Evolutionary conservation across 164 flowering plant species (phyloP).

Genomic region (Litsea cubeba): DNA sequence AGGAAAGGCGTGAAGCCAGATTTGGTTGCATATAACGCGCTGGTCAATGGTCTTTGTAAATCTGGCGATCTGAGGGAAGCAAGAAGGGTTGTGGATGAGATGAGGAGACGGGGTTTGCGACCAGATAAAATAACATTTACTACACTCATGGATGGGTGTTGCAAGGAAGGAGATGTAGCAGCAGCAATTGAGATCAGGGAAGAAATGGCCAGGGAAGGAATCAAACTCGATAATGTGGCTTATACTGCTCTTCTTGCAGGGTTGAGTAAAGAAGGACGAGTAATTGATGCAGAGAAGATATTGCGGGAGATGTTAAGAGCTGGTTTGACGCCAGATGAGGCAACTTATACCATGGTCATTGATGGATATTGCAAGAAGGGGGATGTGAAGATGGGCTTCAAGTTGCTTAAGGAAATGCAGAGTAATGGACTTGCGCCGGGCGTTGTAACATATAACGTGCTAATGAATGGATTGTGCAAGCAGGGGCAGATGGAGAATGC

Average conservation of each 20-base stretch:
- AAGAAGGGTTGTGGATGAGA: conserved; percentile 41
- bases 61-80: conserved; percentile 50
- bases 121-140: conserved; percentile 81
- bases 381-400: conserved; percentile 53
- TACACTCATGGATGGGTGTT: conserved; percentile 65
- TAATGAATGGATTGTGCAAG: conserved; percentile 74
- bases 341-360: conserved; percentile 67
- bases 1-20: conserved; percentile 48
- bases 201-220: conserved; percentile 47
- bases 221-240: conserved; percentile 60
- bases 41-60: conserved; percentile 68
- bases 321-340: conserved; percentile 56
- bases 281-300: conserved; percentile 48
- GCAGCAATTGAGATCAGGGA: conserved; percentile 46
- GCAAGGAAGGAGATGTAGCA: conserved; percentile 65
- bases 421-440: conserved; percentile 42
- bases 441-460: conserved; percentile 64
- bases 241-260: conserved; percentile 74
- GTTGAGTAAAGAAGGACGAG: conserved; percentile 44
- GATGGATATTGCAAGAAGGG: conserved; percentile 69
- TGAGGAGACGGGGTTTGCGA: conserved; percentile 39
- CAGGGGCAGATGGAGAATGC: conserved; percentile 76
- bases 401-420: conserved; percentile 66
- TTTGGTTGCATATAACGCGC: conserved; percentile 53
- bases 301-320: conserved; percentile 58